Evolutionary conservation across 2,329 filamentous ascomycete genomes (phyloP), one percentile per base, ranked within the genome.

Genomic region (Septoria petroselini): DNA sequence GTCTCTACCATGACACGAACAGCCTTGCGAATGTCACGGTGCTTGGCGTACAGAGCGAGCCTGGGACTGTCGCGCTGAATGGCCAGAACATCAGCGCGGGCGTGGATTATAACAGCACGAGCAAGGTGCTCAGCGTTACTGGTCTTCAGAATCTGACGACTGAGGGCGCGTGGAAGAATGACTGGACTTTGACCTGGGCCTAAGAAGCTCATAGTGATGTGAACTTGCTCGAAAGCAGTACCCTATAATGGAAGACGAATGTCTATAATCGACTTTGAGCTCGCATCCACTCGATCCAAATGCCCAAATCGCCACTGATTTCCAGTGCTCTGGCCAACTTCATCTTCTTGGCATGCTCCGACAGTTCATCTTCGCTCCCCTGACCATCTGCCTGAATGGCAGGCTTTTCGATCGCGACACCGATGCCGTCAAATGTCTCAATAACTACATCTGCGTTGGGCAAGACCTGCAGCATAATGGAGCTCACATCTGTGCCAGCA

Each of bases 1-100:
- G 84, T 0, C 65, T 65, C 3, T 86, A 76, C 63, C 60, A 69
- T 6, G 82, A 85, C 52, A 68, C 63, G 0, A 84, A 83, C 57
- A 65, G 76, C 0, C 71, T 87, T 4, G 78, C 75, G 1, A 84
- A 82, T 50, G 73, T 86, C 35, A 85, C 82, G 0, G 66, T 88
- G 34, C 58, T 86, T 53, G 84, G 84, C 18, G 72, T 85, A 1
- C 54, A 67, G 14, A 59, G 59, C 17, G 57, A 67, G 48, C 67
- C 58, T 59, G 50, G 40, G 18, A 67, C 61, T n/a, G 77, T 86
- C 1, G 69, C 66, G 4, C 66, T 86, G 7, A 81, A 84, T 58
- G 77, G 76, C 0, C 37, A 84, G 17, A 41, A 34, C 2, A 39
- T 65, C 23, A 58, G 55, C 12, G 12, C 33, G n/a, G n/a, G n/a